phyloP scores from a whole-genome alignment of 1,139 yeast genomes.

The Tardiomyces digboiensis region DNA sequence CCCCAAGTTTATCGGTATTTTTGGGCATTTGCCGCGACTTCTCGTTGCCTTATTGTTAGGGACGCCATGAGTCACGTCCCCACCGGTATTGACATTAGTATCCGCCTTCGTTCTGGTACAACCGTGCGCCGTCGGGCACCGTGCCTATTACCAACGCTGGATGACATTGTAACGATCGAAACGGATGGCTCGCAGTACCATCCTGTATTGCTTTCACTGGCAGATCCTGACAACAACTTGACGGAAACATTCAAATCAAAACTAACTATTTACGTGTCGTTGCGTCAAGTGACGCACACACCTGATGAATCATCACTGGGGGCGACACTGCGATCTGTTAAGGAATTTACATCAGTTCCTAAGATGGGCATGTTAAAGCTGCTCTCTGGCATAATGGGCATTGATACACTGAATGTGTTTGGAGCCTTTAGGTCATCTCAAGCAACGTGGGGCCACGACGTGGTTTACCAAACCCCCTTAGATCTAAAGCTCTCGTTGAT shows the following conservation, averaged over 20 bases:
- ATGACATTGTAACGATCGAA: slow-evolving; percentile 35
- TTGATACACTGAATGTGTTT: slow-evolving; percentile 5
- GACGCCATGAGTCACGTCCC: slow-evolving; percentile 46
- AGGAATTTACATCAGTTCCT: slow-evolving; percentile 3
- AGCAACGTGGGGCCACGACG: background rate
- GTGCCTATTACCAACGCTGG: slow-evolving; percentile 56
- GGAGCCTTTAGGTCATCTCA: slow-evolving; percentile 7
- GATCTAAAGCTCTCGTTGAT: background rate
- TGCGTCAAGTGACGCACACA: slow-evolving; percentile 4
- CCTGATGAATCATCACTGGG: slow-evolving; percentile 5
- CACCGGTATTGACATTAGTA: slow-evolving; percentile 37
- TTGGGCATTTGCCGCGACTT: slow-evolving; percentile 83
- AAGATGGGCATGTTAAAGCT: slow-evolving; percentile 6
- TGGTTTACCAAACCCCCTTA: background rate
- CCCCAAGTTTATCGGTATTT: slow-evolving; percentile 84
- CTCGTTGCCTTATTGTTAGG: slow-evolving; percentile 67
- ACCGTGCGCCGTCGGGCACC: slow-evolving; percentile 39
- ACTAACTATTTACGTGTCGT: slow-evolving; percentile 4
- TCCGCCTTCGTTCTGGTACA: slow-evolving; percentile 35
- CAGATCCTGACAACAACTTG: slow-evolving; percentile 1
- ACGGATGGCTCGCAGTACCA: slow-evolving; percentile 31
- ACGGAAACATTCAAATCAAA: slow-evolving; percentile 1
- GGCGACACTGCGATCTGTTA: slow-evolving; percentile 4
- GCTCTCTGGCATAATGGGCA: background rate
- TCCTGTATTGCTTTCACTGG: slow-evolving; percentile 1